phyloP scores from a whole-genome alignment of 1,139 yeast genomes.

The Yamadazyma aaseri region DNA sequence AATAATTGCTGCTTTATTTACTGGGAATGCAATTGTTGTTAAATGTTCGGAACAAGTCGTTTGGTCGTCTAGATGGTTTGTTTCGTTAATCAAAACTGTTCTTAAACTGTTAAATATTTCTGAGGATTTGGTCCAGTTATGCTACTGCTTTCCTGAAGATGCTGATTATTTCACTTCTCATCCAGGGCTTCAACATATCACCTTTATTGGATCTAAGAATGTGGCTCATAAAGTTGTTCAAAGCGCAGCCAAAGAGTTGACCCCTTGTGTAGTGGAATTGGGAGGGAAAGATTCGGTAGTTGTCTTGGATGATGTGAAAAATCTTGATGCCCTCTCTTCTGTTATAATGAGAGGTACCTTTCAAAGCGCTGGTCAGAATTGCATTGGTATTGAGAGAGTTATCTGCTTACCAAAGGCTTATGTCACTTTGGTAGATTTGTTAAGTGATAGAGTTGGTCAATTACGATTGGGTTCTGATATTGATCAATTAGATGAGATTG shows the following conservation, averaged over 20 bases:
- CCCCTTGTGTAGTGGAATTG: constrained; percentile 91
- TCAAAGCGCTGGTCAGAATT: constrained; percentile 96
- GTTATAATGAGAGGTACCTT: constrained; percentile 90
- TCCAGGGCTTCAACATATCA: constrained; percentile 77
- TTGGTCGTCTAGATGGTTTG: constrained; percentile 87
- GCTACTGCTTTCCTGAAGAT: constrained; percentile 76
- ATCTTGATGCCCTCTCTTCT: constrained; percentile 64
- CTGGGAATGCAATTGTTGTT: constrained; percentile 88
- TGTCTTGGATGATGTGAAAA: constrained; percentile 71
- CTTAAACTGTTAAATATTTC: constrained; percentile 71
- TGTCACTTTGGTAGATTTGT: constrained; percentile 54
- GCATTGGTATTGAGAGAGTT: constrained; percentile 95
- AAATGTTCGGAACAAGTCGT: constrained; percentile 95
- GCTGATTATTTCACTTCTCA: constrained; percentile 86
- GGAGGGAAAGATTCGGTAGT: constrained; percentile 95
- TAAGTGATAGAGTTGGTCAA: constrained; percentile 55
- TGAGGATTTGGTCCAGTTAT: constrained; percentile 80
- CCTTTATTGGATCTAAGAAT: constrained; percentile 93
- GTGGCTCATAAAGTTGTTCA: constrained; percentile 86
- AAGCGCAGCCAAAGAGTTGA: constrained; percentile 78
- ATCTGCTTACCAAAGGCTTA: constrained; percentile 72
- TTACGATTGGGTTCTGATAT: constrained; percentile 86
- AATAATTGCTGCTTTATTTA: constrained; percentile 77
- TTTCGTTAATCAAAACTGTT: constrained; percentile 66
- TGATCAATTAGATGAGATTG: constrained; percentile 85